These are phyloP conservation scores for Backusella luteola DNA, from an alignment of 192 early-diverging fungal species.

Conservation along the genomic window DNA sequence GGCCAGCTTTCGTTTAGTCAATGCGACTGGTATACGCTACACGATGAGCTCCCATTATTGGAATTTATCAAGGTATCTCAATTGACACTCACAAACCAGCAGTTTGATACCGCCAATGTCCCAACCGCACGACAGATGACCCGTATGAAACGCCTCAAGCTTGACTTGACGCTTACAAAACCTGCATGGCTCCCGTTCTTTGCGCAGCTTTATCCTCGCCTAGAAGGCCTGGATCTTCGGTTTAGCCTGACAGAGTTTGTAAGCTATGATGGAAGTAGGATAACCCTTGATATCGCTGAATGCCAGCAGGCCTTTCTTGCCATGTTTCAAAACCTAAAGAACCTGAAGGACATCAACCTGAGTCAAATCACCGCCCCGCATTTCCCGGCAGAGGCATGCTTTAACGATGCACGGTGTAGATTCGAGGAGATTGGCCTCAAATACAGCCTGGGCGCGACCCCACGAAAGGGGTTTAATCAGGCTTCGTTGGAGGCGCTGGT, in stretches of 20 bases:
- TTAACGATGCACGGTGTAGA: not conserved
- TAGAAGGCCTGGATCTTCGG: not conserved
- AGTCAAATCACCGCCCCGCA: not conserved
- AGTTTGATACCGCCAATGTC: not conserved
- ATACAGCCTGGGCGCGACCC: not conserved
- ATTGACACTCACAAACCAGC: not conserved
- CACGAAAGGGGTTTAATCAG: not conserved
- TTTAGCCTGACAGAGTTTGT: not conserved
- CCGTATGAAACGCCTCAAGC: not conserved
- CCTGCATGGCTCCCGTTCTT: not conserved
- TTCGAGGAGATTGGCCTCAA: not conserved
- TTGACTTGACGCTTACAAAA: not conserved
- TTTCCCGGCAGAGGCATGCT: not conserved
- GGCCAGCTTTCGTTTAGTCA: not conserved
- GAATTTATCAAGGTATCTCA: not conserved
- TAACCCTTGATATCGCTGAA: not conserved
- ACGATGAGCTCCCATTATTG: not conserved
- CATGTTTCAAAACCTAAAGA: not conserved
- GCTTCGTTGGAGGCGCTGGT: not conserved
- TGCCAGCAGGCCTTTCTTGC: not conserved
- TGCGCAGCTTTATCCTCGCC: not conserved
- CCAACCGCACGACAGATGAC: not conserved
- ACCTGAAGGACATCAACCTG: not conserved
- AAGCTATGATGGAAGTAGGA: not conserved
- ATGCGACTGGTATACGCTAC: not conserved